phyloP scores from a whole-genome alignment of 345 rosid species.

The Lepidium aucheri region DNA sequence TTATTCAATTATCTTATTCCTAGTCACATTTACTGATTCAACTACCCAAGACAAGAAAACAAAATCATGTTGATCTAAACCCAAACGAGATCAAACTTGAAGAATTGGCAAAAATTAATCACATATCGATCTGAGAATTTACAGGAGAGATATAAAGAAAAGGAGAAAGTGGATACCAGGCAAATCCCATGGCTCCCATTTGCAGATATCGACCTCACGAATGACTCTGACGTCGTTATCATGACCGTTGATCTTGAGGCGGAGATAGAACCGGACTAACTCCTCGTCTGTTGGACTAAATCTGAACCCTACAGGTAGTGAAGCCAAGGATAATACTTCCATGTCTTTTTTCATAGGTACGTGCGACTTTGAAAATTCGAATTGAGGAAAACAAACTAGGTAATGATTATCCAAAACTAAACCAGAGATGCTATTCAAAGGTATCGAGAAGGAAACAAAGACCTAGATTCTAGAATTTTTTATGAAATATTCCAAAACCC shows the following conservation, averaged over 20 bases:
- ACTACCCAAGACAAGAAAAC: background rate
- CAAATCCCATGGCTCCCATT: constrained; percentile 91
- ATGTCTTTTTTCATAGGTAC: constrained; percentile 16
- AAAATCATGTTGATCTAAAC: background rate
- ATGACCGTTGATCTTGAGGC: constrained; percentile 64
- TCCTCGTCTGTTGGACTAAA: constrained; percentile 93
- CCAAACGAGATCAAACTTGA: background rate
- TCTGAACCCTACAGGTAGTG: constrained; percentile 80
- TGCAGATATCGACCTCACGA: constrained; percentile 77
- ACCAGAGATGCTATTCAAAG: constrained; percentile 23
- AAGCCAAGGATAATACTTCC: constrained; percentile 42
- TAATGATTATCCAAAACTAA: background rate
- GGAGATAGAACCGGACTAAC: constrained; percentile 55
- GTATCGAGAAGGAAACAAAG: background rate
- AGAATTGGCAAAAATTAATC: background rate
- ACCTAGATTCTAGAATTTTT: constrained; percentile 12
- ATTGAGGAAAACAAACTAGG: background rate
- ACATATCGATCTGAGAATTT: background rate
- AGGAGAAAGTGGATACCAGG: constrained; percentile 43
- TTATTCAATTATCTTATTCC: background rate
- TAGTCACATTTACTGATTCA: background rate
- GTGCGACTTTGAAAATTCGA: background rate
- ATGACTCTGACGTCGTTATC: constrained; percentile 50
- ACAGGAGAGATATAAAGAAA: background rate
- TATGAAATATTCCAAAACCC: background rate